Evolutionary conservation across 352 stramenopile genomes (phyloP).

Genomic region (Pythium sp.): DNA sequence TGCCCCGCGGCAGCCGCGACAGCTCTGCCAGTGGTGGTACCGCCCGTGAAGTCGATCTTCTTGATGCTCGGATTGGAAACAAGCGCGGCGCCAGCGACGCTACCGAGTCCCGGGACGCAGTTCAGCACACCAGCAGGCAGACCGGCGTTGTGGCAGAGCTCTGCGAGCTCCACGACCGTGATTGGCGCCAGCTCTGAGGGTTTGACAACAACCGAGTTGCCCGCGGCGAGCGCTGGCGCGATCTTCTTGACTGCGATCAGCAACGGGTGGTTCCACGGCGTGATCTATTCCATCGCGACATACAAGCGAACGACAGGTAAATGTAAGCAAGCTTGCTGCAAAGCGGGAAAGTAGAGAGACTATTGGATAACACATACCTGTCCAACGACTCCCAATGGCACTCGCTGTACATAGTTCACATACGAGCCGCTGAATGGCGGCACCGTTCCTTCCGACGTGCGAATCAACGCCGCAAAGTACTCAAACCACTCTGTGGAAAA

Average conservation of each 20-base stretch:
- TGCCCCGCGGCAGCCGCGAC: slow-evolving; percentile 35
- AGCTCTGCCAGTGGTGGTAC: slow-evolving; percentile 31
- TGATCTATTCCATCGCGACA: slow-evolving; percentile 36
- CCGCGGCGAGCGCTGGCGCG: slow-evolving; percentile 58
- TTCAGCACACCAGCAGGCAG: slow-evolving; percentile 50
- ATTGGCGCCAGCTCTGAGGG: slow-evolving; percentile 79
- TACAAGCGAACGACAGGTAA: neutral
- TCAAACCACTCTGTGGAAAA: slow-evolving; percentile 66
- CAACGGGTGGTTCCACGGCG: slow-evolving; percentile 81
- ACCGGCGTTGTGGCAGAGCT: slow-evolving; percentile 35
- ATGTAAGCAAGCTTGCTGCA: neutral
- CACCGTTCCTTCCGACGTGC: slow-evolving; percentile 62
- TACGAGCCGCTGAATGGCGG: slow-evolving; percentile 57
- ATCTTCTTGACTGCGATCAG: slow-evolving; percentile 80
- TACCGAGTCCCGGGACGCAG: slow-evolving; percentile 38
- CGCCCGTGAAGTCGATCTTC: slow-evolving; percentile 61
- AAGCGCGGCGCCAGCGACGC: slow-evolving; percentile 34
- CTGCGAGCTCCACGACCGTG: slow-evolving; percentile 43
- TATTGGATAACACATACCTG: slow-evolving; percentile 21
- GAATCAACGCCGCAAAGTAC: slow-evolving; percentile 75
- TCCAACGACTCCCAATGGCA: slow-evolving; percentile 62
- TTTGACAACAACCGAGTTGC: slow-evolving; percentile 86
- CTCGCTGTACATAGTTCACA: slow-evolving; percentile 52
- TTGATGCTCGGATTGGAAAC: slow-evolving; percentile 33
- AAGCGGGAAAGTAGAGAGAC: neutral